phyloP scores from a whole-genome alignment of 2,329 filamentous ascomycete genomes.

The Colletotrichum kahawae region DNA sequence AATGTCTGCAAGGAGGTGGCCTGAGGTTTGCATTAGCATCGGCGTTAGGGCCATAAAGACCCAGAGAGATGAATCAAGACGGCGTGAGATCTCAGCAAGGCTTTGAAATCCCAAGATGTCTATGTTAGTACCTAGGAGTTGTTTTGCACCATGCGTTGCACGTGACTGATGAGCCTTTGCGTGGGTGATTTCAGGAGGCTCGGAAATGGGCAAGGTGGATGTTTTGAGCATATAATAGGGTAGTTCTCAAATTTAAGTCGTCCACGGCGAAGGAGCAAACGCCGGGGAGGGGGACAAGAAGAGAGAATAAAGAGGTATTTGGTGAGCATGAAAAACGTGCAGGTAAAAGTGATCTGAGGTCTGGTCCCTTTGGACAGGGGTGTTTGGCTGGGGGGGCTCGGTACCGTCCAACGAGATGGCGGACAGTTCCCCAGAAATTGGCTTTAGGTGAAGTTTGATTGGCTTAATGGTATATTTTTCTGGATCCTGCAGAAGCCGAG shows the following conservation, averaged over 20 bases:
- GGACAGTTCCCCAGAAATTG: constrained; percentile 1
- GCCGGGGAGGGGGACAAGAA: background rate
- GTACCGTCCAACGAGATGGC: background rate
- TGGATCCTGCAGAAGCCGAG: background rate
- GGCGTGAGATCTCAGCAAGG: background rate
- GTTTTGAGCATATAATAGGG: background rate
- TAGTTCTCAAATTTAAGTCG: background rate
- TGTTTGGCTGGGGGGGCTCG: background rate
- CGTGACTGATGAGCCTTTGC: background rate
- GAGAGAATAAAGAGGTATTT: background rate
- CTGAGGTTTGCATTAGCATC: background rate
- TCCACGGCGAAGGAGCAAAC: background rate
- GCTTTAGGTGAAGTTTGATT: background rate
- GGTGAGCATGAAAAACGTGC: background rate
- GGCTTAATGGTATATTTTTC: background rate
- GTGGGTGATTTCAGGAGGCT: background rate
- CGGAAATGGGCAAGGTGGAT: background rate
- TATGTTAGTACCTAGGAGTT: background rate
- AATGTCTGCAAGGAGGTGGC: background rate
- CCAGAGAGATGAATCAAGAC: background rate
- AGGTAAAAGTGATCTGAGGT: background rate
- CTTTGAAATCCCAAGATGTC: background rate
- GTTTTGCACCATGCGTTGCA: background rate
- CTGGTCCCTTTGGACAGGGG: background rate
- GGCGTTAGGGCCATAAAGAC: background rate